Percentiles rank a stretch among this genome's conserved stretches.
These are phyloP conservation scores for Candida dubliniensis DNA, from an alignment of 1,139 yeast genomes.

Conservation along the genomic window DNA sequence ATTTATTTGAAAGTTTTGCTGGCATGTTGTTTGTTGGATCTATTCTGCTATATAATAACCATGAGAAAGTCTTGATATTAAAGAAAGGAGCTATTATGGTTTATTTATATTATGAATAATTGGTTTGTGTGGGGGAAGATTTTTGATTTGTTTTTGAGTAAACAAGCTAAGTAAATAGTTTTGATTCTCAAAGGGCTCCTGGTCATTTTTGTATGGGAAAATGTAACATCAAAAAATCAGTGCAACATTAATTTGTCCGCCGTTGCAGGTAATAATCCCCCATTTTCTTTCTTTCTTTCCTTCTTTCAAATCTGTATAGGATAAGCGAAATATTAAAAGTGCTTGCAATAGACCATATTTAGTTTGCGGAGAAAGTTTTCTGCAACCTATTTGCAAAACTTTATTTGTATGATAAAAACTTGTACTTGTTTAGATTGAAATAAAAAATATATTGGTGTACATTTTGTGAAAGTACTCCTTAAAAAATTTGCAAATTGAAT, in stretches of 20 bases:
- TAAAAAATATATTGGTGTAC: too few species aligned
- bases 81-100: neutral
- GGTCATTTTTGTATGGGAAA: conserved; percentile 1
- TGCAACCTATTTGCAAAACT: too few species aligned
- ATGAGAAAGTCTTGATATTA: too few species aligned
- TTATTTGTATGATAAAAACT: too few species aligned
- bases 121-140: neutral
- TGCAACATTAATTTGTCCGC: neutral
- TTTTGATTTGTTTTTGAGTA: too few species aligned
- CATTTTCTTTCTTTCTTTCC: neutral
- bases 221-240: conserved; percentile 1
- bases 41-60: neutral
- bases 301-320: neutral
- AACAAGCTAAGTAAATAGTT: too few species aligned
- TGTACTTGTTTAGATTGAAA: too few species aligned
- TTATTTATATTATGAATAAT: neutral
- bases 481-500: too few species aligned
- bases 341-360: neutral
- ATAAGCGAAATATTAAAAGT: neutral
- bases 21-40: conserved; percentile 14
- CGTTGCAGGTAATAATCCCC: neutral
- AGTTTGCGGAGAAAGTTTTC: neutral
- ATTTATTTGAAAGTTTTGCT: conserved; percentile 13
- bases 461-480: too few species aligned
- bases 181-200: too few species aligned